These are phyloP conservation scores for Parathielavia appendiculata DNA, from an alignment of 495 filamentous ascomycete genomes.

Conservation along the genomic window DNA sequence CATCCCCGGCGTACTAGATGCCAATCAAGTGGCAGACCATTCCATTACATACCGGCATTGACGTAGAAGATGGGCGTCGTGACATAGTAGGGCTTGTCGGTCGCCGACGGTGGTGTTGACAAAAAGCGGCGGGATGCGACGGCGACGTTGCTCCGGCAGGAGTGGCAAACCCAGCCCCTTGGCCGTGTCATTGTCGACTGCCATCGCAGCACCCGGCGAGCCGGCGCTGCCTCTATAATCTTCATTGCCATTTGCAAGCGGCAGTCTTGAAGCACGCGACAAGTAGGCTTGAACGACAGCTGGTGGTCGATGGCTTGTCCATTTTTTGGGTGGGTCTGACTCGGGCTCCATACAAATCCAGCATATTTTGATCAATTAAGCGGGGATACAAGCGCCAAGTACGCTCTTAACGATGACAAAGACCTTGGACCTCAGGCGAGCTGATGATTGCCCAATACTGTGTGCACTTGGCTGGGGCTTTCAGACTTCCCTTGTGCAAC, in stretches of 20 bases:
- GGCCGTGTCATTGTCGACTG: slow-evolving; percentile 16
- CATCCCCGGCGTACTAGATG: no score
- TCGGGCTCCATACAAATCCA: no score
- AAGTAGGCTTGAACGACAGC: neutral
- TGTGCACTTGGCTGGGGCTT: no score
- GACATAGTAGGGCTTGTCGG: slow-evolving; percentile 85
- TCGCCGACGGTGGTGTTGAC: slow-evolving; percentile 5
- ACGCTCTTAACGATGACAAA: no score
- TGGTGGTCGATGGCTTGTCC: neutral
- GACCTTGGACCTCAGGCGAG: no score
- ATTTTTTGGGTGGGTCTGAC: slow-evolving; percentile 12
- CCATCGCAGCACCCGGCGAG: slow-evolving; percentile 19
- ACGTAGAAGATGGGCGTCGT: slow-evolving; percentile 99
- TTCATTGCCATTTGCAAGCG: slow-evolving; percentile 17
- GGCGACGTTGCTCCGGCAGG: slow-evolving; percentile 13
- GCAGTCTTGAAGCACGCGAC: neutral
- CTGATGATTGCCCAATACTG: neutral
- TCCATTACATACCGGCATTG: slow-evolving; percentile 69
- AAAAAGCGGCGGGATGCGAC: slow-evolving; percentile 13
- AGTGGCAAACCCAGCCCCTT: slow-evolving; percentile 22
- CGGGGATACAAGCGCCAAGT: no score
- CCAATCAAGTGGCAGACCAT: neutral
- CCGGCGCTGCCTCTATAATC: slow-evolving; percentile 21
- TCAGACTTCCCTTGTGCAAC: no score
- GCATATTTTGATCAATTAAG: no score